A percentile compares a stretch with the other conserved stretches of the same genome.
These are phyloP conservation scores for Cladosporium sp. DNA, from an alignment of 2,329 filamentous ascomycete genomes.

Conservation along the genomic window DNA sequence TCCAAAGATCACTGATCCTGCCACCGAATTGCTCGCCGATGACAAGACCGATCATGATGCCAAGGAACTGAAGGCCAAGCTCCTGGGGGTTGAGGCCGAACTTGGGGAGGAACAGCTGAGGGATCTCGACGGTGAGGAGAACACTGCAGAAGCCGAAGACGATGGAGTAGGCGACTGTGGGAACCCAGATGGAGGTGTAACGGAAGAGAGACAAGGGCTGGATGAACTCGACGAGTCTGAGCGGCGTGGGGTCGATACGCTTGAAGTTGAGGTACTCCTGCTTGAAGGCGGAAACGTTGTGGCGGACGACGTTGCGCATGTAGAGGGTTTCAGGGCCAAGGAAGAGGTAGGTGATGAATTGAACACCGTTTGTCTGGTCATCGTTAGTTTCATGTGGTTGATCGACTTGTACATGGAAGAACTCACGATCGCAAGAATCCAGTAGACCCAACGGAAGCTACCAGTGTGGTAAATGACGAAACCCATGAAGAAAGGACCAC, in stretches of 20 bases:
- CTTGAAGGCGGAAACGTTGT: slow-evolving; percentile 46
- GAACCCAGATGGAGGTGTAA: slow-evolving; percentile 53
- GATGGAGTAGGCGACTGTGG: slow-evolving; percentile 58
- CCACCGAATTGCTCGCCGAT: slow-evolving; percentile 63
- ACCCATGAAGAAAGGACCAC: slow-evolving; percentile 44
- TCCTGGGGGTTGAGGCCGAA: slow-evolving; percentile 61
- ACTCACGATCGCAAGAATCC: slow-evolving; percentile 56
- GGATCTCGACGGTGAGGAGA: slow-evolving; percentile 60
- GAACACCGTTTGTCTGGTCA: slow-evolving; percentile 56
- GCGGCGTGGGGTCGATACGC: slow-evolving; percentile 56
- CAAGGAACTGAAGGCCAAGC: slow-evolving; percentile 60
- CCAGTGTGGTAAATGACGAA: slow-evolving; percentile 55
- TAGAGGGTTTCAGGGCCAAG: slow-evolving; percentile 60
- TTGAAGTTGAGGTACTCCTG: slow-evolving; percentile 49
- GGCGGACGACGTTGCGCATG: slow-evolving; percentile 44
- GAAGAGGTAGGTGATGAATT: slow-evolving; percentile 60
- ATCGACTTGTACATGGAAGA: slow-evolving; percentile 15
- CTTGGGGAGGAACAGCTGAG: slow-evolving; percentile 58
- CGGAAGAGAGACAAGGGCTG: slow-evolving; percentile 52
- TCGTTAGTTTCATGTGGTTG: background rate
- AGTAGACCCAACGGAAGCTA: slow-evolving; percentile 61
- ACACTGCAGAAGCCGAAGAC: slow-evolving; percentile 59
- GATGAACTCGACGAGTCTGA: slow-evolving; percentile 54
- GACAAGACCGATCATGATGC: slow-evolving; percentile 58
- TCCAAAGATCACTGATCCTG: slow-evolving; percentile 56